Evolutionary conservation across 1,284 basidiomycete species (phyloP).

Genomic region (Coniophora puteana): DNA sequence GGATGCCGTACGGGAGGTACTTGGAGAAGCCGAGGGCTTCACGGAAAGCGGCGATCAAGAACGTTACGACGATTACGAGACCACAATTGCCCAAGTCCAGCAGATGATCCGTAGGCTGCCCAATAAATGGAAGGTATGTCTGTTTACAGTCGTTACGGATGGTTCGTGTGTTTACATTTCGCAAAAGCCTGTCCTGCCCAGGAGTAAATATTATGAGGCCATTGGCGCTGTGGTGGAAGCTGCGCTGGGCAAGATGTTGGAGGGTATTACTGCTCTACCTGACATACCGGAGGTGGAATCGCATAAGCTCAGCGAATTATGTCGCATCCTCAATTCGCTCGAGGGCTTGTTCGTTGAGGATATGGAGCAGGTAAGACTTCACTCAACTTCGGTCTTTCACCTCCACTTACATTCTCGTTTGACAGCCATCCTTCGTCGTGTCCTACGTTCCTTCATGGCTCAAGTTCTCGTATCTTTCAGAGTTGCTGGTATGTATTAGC

Average conservation of each 20-base stretch:
- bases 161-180: conserved; percentile 1
- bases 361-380: conserved; percentile 44
- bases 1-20: conserved; percentile 13
- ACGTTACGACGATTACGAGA: conserved; percentile 77
- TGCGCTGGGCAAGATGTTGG: conserved; percentile 66
- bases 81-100: conserved; percentile 63
- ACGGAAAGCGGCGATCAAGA: conserved; percentile 69
- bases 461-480: conserved; percentile 90
- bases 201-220: conserved; percentile 63
- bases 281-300: conserved; percentile 95
- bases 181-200: conserved; percentile 52
- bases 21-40: conserved; percentile 72
- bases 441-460: conserved; percentile 89
- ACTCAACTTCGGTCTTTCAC: not conserved
- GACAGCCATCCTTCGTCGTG: conserved; percentile 64
- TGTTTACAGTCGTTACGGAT: not conserved
- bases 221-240: conserved; percentile 77
- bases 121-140: conserved; percentile 70
- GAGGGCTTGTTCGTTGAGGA: conserved; percentile 79
- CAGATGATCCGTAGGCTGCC: conserved; percentile 65
- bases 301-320: conserved; percentile 76
- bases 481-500: conserved; percentile 68
- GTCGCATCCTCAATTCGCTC: conserved; percentile 73
- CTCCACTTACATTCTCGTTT: conserved; percentile 2
- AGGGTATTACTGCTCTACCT: conserved; percentile 72